phyloP scores from a whole-genome alignment of 106 monocot species.

The Chionographis japonica region DNA sequence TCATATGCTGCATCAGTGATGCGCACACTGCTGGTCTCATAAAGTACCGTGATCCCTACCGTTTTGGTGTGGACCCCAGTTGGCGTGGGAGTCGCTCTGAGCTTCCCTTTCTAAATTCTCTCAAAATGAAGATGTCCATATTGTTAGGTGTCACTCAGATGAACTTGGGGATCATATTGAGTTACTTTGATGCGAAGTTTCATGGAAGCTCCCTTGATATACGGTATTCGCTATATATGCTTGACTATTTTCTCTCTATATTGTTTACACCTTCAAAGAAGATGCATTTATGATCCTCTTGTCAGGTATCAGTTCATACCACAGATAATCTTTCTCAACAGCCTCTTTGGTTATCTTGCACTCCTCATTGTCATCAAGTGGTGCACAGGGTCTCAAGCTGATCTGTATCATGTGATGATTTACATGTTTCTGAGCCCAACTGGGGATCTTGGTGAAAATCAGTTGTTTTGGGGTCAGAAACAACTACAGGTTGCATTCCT shows the following conservation, averaged over 20 bases:
- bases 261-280: neutral
- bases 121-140: slow-evolving; percentile 99
- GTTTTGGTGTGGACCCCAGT: slow-evolving; percentile 97
- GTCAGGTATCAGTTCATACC: slow-evolving; percentile 75
- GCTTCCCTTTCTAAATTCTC: slow-evolving; percentile 92
- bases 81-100: slow-evolving; percentile 98
- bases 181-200: slow-evolving; percentile 96
- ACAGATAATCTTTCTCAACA: slow-evolving; percentile 85
- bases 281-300: slow-evolving; percentile 11
- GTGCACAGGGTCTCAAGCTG: slow-evolving; percentile 82
- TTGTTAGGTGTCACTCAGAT: slow-evolving; percentile 85
- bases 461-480: slow-evolving; percentile 82
- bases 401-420: slow-evolving; percentile 88
- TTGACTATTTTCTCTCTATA: slow-evolving; percentile 3
- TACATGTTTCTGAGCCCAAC: slow-evolving; percentile 80
- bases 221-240: slow-evolving; percentile 30
- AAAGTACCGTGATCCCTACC: slow-evolving; percentile 82
- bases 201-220: slow-evolving; percentile 77
- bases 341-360: slow-evolving; percentile 76
- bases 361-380: slow-evolving; percentile 77
- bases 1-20: slow-evolving; percentile 62
- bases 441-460: slow-evolving; percentile 74
- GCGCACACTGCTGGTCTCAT: slow-evolving; percentile 69
- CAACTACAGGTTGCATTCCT: slow-evolving; percentile 43
- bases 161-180: slow-evolving; percentile 89